Evolutionary conservation across 441 rosid species (phyloP).

Genomic region (Eruca vesicaria): DNA sequence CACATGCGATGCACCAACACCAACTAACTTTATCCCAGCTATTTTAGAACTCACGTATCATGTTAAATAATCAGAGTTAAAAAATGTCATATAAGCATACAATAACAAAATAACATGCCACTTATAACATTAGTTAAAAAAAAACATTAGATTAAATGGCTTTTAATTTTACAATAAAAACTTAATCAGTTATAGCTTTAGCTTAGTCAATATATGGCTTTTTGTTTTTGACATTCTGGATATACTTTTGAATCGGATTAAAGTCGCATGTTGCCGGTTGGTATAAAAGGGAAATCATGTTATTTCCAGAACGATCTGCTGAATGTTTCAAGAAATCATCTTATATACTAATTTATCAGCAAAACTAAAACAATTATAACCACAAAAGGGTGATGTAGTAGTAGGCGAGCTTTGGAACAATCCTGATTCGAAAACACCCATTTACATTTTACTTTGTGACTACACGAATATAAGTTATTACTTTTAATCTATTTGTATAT

Average conservation of each 20-base stretch:
- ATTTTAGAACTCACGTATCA: constrained; percentile 19
- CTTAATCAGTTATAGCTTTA: neutral
- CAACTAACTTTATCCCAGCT: constrained; percentile 30
- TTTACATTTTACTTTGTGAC: no score
- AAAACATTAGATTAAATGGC: no score
- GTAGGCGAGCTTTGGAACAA: no score
- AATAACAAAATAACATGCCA: no score
- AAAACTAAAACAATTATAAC: no score
- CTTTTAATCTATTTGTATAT: no score
- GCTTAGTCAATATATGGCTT: constrained; percentile 8
- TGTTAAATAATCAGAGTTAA: neutral
- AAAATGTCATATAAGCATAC: no score
- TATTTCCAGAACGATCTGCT: constrained; percentile 14
- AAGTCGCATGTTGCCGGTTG: constrained; percentile 26
- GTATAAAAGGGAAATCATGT: constrained; percentile 7
- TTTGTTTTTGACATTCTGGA: constrained; percentile 7
- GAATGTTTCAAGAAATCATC: neutral
- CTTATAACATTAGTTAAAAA: no score
- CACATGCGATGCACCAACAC: constrained; percentile 35
- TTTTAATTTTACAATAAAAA: no score
- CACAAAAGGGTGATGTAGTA: no score
- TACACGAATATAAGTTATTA: no score
- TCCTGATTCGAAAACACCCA: no score
- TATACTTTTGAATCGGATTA: constrained; percentile 26
- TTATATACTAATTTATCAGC: neutral